Percentiles rank a stretch among this genome's conserved stretches.
These are phyloP conservation scores for Barnettozyma populi DNA, from an alignment of 805 yeast genomes.

Conservation along the genomic window DNA sequence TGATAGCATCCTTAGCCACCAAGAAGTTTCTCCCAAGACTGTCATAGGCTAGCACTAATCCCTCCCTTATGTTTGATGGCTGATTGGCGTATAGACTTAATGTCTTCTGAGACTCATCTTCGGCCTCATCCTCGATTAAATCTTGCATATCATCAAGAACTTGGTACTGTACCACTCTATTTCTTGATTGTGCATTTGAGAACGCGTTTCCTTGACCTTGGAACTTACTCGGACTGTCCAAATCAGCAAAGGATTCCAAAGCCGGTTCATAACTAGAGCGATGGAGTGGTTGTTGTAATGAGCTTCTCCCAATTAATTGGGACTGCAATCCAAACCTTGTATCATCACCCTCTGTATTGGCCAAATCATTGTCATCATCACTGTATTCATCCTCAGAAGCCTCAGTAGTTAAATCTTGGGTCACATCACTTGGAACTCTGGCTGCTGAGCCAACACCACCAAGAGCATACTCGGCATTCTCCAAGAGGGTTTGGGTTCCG, in stretches of 20 bases:
- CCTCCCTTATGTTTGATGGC: slow-evolving; percentile 66
- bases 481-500: slow-evolving; percentile 80
- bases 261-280: slow-evolving; percentile 24
- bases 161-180: neutral
- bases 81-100: slow-evolving; percentile 81
- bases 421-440: slow-evolving; percentile 25
- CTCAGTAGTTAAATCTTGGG: slow-evolving; percentile 24
- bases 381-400: slow-evolving; percentile 33
- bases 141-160: slow-evolving; percentile 9
- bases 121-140: slow-evolving; percentile 13
- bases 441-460: slow-evolving; percentile 69
- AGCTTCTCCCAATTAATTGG: slow-evolving; percentile 23
- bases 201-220: neutral
- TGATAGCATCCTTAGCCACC: slow-evolving; percentile 59
- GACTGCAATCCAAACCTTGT: slow-evolving; percentile 9
- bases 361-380: slow-evolving; percentile 26
- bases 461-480: slow-evolving; percentile 69
- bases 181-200: neutral
- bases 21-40: slow-evolving; percentile 64
- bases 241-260: slow-evolving; percentile 23
- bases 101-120: slow-evolving; percentile 32
- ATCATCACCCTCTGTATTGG: slow-evolving; percentile 24
- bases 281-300: slow-evolving; percentile 17
- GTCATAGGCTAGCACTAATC: slow-evolving; percentile 67
- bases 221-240: slow-evolving; percentile 9